Base-by-base conservation (phyloP, 768 basidiomycete genomes). In the Podaxis carcinomalis region DNA sequence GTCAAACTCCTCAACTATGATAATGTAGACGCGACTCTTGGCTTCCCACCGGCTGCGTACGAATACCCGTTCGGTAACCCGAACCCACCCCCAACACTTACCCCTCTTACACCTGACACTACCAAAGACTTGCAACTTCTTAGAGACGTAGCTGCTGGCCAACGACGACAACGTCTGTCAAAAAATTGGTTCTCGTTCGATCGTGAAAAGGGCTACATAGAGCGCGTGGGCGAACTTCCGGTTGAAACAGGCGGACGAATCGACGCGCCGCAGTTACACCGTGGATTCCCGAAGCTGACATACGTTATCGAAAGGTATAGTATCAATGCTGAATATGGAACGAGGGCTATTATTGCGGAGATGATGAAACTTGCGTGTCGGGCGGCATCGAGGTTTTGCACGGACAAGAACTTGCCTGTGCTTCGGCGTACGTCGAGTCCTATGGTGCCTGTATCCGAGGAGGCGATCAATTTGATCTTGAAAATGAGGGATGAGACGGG, bases 321-420 rank as follows among this genome's bases (percentile, higher is more conserved):
- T 65, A 4, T 13, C 6, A 64, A 65, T 14, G 2, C 56, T 2
- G 76, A 76, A 16, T 37, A 44, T 1, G 84, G 86, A 25, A 64
- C 89, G 16, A 80, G 83, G 44, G 66, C 70, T 51, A 67, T 93
- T 56, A 85, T 99, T 10, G 77, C 87, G 0, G 94, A 97, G 72
- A 78, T 81, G 66, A 95, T 95, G 88, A 90, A 93, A 68, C 68
- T 88, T 16, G 93, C 92, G 0, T 87, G 85, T 51, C 84, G 88
- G 1, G 78, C 87, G 0, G 88, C 90, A 0, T 95, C 94, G 27
- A 78, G 75, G 42, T 94, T 92, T 75, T 84, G 83, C 59, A 63
- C 69, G 19, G 87, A 90, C 9, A 79, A 76, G 14, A 75, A 75
- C 3, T 62, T 96, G 35, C 87, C 89, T 2, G 78, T 85, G 46